Base-by-base conservation (phyloP, 2,329 filamentous ascomycete species). In the Sclerotinia trifoliorum region DNA sequence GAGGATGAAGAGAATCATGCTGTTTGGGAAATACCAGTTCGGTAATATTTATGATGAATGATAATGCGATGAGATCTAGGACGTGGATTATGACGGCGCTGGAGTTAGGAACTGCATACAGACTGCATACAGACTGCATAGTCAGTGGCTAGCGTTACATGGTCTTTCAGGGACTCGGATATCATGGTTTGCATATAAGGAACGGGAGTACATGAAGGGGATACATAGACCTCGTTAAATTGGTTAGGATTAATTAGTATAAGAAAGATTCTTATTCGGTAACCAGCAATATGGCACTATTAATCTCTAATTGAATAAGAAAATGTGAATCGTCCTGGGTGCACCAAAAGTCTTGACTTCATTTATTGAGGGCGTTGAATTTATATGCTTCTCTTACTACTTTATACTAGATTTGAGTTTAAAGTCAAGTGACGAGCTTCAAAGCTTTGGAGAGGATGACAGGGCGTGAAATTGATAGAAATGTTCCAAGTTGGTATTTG, bases 1-100 rank as follows among this genome's bases (percentile, higher is more conserved):
- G 80, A 73, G 69, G 69, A 85, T 79, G 67, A 85, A 78, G 69
- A 84, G 76, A 77, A 83, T 75, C 71, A 80, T 77, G 52, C 79
- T 75, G 69, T 78, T 72, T 72, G 83, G 83, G 77, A 81, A 80
- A 75, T 79, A 71, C 72, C 75, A 29, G 72, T 79, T 64, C 61
- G 76, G 68, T 72, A 65, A 73, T 24, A 13, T 19, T n/a, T 49
- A 10, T 49, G 54, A 66, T 63, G 29, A 66, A 55, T 32, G n/a
- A 11, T 54, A 44, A 55, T 65, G 15, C 15, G 11, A 10, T 29
- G 15, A 24, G 7, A 55, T 15, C 15, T 8, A 26, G 29, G 13
- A 24, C 8, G 21, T 35, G 21, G 7, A 62, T 13, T 2, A 24
- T 24, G 39, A 46, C 26, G 63, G 52, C 39, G 63, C 42, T 39